Conservation (phyloP, 1,284 basidiomycete genomes). For the Nidula niveotomentosa region DNA sequence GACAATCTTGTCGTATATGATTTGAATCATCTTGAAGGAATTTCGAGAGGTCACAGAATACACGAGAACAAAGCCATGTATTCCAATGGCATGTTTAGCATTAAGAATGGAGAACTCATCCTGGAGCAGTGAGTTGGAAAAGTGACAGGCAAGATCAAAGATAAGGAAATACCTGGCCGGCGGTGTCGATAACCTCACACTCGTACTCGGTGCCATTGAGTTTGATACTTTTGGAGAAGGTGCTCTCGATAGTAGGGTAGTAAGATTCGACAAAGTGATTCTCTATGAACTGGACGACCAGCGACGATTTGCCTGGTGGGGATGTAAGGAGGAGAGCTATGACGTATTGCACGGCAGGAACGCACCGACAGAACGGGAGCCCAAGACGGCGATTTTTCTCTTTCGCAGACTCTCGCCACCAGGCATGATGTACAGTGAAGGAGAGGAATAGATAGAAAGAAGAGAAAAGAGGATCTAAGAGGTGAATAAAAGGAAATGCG, state of each 20-base stretch:
- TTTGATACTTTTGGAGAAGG: conserved; percentile 83
- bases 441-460: neutral
- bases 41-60: conserved; percentile 93
- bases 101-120: conserved; percentile 53
- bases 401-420: conserved; percentile 56
- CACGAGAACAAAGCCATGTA: conserved; percentile 63
- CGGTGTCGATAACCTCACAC: conserved; percentile 97
- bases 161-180: conserved; percentile 71
- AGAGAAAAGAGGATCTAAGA: neutral
- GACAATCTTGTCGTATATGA: conserved; percentile 97
- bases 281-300: conserved; percentile 41
- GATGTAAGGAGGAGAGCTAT: conserved; percentile 7
- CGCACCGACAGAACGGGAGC: conserved; percentile 45
- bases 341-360: conserved; percentile 13
- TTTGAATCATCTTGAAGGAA: conserved; percentile 96
- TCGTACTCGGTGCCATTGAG: conserved; percentile 87
- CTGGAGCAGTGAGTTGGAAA: conserved; percentile 18
- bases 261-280: conserved; percentile 42
- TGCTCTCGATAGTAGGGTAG: conserved; percentile 90
- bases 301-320: conserved; percentile 40
- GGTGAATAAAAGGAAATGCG: neutral
- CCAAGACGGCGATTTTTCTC: conserved; percentile 54
- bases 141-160: neutral
- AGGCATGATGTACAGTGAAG: conserved; percentile 16
- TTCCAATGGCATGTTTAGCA: conserved; percentile 50